Base-by-base conservation (phyloP, 805 yeast species). In the Wickerhamomyces rabaulensis region DNA sequence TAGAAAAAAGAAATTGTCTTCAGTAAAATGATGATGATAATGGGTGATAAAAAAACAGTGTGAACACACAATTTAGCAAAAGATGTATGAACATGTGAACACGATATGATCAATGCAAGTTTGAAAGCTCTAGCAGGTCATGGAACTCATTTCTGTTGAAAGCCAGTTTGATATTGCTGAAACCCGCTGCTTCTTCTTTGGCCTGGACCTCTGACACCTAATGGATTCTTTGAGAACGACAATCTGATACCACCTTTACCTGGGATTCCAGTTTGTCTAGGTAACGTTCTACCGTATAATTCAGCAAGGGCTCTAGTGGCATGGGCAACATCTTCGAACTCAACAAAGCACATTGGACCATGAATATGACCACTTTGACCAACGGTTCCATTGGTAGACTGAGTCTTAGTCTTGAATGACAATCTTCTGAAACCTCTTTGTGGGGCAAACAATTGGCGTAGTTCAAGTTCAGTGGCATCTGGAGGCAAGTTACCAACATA, bases 301-400 rank as follows among this genome's bases (percentile, higher is more conserved):
- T 91, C 97, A 27, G 96, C 96, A 49, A 94, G 73, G 0, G 98
- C 97, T 58, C 88, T 76, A 2, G 98, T 89, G 1, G 99, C 99
- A 66, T 80, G 85, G 3, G 86, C 83, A 44, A 94, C 96, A 64
- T 92, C 97, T 57, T 94, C 99, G 70, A 94, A 94, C 71, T 94
- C 99, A 45, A 94, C 99, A 74, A 94, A 94, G 67, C 99, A 94
- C 98, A 94, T 94, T 46, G 99, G 99, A 5, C 99, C 98, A 68
- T 86, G 95, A 54, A 79, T 77, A 39, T 73, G 71, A 41, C 64
- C 52, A 17, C 42, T 61, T 12, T 59, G 50, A 10, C 44, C 26
- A 2, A 55, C 29, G 9, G 39, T 43, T n/a, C 71, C 70, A 55
- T 74, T 76, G 42, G 64, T 55, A 21, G 60, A 59, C 43, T 65